phyloP scores from a whole-genome alignment of 2,329 filamentous ascomycete species.

The Penicillium digitatum region DNA sequence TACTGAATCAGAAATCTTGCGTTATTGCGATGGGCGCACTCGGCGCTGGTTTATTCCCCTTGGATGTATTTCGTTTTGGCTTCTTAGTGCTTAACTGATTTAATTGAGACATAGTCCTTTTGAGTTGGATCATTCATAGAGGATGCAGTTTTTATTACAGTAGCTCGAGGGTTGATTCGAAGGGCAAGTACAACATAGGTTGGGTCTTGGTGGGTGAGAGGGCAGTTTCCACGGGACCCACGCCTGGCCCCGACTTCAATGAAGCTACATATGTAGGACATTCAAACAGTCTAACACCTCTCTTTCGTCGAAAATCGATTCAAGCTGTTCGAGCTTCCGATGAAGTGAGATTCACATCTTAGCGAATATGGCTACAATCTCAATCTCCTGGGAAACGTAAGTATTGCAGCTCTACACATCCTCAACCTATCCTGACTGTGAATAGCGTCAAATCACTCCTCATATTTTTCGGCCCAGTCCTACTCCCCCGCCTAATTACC shows the following conservation, averaged over 20 bases:
- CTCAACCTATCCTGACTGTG: conserved; percentile 5
- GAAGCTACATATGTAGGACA: neutral
- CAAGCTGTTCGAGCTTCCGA: neutral
- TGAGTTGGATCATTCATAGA: neutral
- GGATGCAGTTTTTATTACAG: neutral
- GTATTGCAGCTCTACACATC: conserved; percentile 11
- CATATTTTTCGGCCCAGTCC: conserved; percentile 43
- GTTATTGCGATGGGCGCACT: conserved; percentile 7
- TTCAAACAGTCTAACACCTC: neutral
- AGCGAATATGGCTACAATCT: conserved; percentile 27
- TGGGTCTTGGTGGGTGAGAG: neutral
- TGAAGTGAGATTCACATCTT: neutral
- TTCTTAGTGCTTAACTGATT: neutral
- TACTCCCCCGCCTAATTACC: conserved; percentile 39
- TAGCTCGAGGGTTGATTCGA: neutral
- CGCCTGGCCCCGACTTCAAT: conserved; percentile 3
- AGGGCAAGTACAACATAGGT: neutral
- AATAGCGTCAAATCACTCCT: conserved; percentile 42
- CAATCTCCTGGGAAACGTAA: conserved; percentile 34
- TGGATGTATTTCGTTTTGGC: neutral
- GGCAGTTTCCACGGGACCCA: conserved; percentile 1
- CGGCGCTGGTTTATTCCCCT: conserved; percentile 5
- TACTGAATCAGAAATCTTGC: neutral
- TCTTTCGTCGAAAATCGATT: neutral
- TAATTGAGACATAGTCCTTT: neutral